These are phyloP conservation scores for Chernovozyma sophiae-reginae DNA, from an alignment of 1,139 yeast species.

Conservation along the genomic window DNA sequence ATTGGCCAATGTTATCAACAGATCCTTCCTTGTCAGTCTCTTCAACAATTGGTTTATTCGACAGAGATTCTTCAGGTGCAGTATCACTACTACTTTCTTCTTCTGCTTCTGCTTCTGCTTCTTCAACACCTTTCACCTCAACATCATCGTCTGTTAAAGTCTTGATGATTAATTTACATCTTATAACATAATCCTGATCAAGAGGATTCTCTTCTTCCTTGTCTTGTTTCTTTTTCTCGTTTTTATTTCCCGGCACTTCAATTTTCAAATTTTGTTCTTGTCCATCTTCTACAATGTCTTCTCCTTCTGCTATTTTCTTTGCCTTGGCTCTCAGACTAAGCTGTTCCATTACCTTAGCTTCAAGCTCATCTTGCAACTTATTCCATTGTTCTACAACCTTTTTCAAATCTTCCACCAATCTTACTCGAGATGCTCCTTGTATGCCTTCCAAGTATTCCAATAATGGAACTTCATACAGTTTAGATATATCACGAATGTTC, in stretches of 20 bases:
- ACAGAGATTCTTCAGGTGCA: constrained; percentile 1
- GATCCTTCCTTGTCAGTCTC: constrained; percentile 6
- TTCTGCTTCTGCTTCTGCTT: background rate
- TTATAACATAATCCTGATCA: constrained; percentile 36
- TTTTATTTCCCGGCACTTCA: constrained; percentile 12
- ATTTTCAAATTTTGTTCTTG: constrained; percentile 5
- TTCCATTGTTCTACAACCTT: constrained; percentile 57
- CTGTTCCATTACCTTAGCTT: constrained; percentile 34
- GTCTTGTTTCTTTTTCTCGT: constrained; percentile 14
- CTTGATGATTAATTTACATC: constrained; percentile 38
- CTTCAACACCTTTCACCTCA: constrained; percentile 32
- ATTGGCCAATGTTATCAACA: constrained; percentile 9
- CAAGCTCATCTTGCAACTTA: constrained; percentile 37
- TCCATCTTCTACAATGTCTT: constrained; percentile 12
- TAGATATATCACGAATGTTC: constrained; percentile 56
- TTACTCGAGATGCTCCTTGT: constrained; percentile 67
- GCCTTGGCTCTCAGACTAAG: constrained; percentile 18
- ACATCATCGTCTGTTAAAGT: constrained; percentile 36
- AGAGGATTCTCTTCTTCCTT: constrained; percentile 13
- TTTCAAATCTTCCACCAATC: constrained; percentile 53
- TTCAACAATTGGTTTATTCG: background rate
- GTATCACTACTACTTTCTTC: constrained; percentile 5
- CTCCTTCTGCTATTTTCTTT: constrained; percentile 8
- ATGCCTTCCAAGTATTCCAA: constrained; percentile 59
- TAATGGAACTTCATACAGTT: constrained; percentile 53